Evolutionary conservation across 441 rosid species (phyloP), one percentile per base, ranked within the genome.

Genomic region (Flueggea neowawraea): DNA sequence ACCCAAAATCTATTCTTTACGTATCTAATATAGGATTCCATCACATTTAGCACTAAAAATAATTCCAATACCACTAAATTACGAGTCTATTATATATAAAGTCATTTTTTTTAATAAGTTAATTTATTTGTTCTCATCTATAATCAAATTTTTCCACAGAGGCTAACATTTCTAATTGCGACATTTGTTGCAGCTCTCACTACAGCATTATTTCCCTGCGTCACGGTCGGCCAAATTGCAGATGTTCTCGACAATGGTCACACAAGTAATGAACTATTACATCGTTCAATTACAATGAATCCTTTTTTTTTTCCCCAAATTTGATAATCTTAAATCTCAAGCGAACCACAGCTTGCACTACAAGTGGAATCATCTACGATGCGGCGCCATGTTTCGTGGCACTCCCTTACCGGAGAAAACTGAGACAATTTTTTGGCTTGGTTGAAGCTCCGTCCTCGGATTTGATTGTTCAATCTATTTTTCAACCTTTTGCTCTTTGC

Each of bases 401-500:
- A 1, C 4, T 1, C 10, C 32, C 32, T 2, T 15, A 53, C 32
- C 31, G 56, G 7, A 16, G 32, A 14, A 53, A 17, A 31, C 32
- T 53, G 12, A 17, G 56, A 10, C 4, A 0, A 32, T 2, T 12
- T 31, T 53, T 53, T 31, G 56, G 56, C 12, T 31, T 53, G 14
- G 6, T 17, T 10, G 56, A 53, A 15, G 13, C 32, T 10, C 56
- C 56, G 14, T 10, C 31, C 4, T 9, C 54, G 15, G 80, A 76
- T 41, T 76, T 74, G 61, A 61, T 65, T 13, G 69, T 69, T 16
- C 77, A 72, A 22, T 76, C 65, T 55, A 65, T 60, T 32, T 76
- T 73, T 55, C 59, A 68, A 67, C 55, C 51, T 1, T 72, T 76
- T 51, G 69, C 77, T 32, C 58, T 76, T 55, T 72, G 80, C 33